These are phyloP conservation scores for Aspergillus eucalypticola DNA, from an alignment of 2,329 filamentous ascomycete species.

Conservation along the genomic window DNA sequence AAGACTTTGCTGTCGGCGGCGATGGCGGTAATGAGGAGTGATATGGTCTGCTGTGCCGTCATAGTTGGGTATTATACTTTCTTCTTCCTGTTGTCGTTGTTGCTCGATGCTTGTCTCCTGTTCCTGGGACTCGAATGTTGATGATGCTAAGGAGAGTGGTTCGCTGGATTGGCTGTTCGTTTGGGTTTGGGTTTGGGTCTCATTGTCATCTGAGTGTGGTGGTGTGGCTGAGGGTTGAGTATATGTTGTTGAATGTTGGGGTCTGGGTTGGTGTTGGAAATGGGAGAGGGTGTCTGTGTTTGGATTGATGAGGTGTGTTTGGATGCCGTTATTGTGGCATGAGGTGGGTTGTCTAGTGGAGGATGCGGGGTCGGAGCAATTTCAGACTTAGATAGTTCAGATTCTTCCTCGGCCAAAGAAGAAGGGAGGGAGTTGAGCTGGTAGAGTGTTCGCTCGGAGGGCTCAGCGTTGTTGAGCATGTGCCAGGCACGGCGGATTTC, in stretches of 20 bases:
- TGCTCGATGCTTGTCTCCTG: background rate
- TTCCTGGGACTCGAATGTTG: conserved; percentile 28
- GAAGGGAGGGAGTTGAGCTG: conserved; percentile 32
- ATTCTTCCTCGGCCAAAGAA: conserved; percentile 21
- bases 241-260: background rate
- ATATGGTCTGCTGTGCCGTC: background rate
- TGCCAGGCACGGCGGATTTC: conserved; percentile 29
- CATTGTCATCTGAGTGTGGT: background rate
- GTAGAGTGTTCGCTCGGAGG: conserved; percentile 18
- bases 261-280: background rate
- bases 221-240: background rate
- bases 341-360: background rate
- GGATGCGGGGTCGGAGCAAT: background rate
- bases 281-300: background rate
- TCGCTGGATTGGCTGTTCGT: conserved; percentile 20
- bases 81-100: background rate
- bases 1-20: background rate
- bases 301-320: background rate
- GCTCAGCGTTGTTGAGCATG: conserved; percentile 24
- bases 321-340: background rate
- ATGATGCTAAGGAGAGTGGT: conserved; percentile 26
- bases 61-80: background rate
- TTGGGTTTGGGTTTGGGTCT: background rate
- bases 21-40: background rate
- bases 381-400: background rate